phyloP scores from a whole-genome alignment of 139 green algal species.

The Eudorina sp. region DNA sequence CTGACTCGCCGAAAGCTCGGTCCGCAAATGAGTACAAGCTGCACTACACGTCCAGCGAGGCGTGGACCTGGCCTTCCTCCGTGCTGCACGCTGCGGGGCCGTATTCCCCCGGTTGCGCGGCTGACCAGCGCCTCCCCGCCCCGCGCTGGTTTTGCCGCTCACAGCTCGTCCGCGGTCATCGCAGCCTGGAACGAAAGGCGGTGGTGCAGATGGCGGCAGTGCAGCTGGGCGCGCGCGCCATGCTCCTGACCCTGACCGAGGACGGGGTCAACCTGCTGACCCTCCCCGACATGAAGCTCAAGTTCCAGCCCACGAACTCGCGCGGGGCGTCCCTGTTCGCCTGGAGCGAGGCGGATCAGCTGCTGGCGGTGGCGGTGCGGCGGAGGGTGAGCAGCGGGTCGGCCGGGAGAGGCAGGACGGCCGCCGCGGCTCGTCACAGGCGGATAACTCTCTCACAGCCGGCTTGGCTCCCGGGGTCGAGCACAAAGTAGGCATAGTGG shows the following conservation, averaged over 20 bases:
- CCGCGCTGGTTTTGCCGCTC: neutral
- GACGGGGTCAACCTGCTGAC: conserved; percentile 48
- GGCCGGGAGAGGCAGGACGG: too few species aligned
- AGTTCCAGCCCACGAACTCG: conserved; percentile 42
- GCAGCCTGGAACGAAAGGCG: conserved; percentile 55
- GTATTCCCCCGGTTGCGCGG: too few species aligned
- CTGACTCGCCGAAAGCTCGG: too few species aligned
- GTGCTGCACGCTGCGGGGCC: too few species aligned
- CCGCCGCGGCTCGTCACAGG: too few species aligned
- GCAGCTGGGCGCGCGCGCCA: neutral
- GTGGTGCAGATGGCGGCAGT: conserved; percentile 51
- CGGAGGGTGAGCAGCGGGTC: conserved; percentile 6
- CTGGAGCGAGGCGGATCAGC: conserved; percentile 21
- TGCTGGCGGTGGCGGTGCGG: conserved; percentile 37
- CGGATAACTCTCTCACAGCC: too few species aligned
- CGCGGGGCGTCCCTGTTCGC: conserved; percentile 11
- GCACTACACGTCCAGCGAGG: too few species aligned
- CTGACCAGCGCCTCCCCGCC: neutral
- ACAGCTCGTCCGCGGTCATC: conserved; percentile 30
- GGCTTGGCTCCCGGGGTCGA: too few species aligned
- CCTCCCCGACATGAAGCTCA: conserved; percentile 43
- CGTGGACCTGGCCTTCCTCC: too few species aligned
- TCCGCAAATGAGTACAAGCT: too few species aligned
- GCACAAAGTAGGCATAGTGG: too few species aligned
- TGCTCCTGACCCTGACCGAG: conserved; percentile 46